Base-by-base conservation (phyloP, 345 rosid species). In the Murraya koenigii region DNA sequence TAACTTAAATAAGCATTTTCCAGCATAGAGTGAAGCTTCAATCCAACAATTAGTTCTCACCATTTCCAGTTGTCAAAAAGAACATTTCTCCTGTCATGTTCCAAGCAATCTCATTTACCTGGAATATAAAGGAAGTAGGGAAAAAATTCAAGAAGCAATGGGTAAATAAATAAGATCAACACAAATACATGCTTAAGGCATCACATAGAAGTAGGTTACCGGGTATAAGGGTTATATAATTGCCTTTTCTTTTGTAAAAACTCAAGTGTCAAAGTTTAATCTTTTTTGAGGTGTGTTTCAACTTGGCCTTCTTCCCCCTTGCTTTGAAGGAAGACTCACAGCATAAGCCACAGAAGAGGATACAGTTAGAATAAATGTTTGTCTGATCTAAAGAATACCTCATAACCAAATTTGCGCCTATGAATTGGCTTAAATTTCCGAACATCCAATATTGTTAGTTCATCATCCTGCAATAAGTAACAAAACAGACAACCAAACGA, bases 101-200 rank as follows among this genome's bases (percentile, higher is more conserved):
- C 99, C 99, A 96, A 71, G 98, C 97, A 83, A 96, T 96, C 85
- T 96, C 99, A 85, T 96, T 96, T 32, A 96, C 99, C 98, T 96
- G 80, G 76, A 73, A 71, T 52, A 78, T 76, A 66, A 70, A 71
- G 35, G 49, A 11, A 9, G 23, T 13, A 32, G 9, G 71, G 75
- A 68, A 30, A 1, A 13, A 8, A 49, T 3, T 26, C 49, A 52
- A 32, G 8, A 55, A 33, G 28, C 49, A 71, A 20, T 19, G 66
- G 20, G 10, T 9, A 25, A 44, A 47, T 44, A 9, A 32, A 15
- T 56, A 25, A 39, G 5, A 39, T 41, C 35, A 44, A 32, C 33
- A 64, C n/a, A n/a, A 52, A 56, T 47, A 65, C 30, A 38, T 35
- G 20, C 23, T 55, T 62, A 35, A 7, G 49, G 49, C 44, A 55